Conservation (phyloP, 208 protist species). For the Leishmania guyanensis region DNA sequence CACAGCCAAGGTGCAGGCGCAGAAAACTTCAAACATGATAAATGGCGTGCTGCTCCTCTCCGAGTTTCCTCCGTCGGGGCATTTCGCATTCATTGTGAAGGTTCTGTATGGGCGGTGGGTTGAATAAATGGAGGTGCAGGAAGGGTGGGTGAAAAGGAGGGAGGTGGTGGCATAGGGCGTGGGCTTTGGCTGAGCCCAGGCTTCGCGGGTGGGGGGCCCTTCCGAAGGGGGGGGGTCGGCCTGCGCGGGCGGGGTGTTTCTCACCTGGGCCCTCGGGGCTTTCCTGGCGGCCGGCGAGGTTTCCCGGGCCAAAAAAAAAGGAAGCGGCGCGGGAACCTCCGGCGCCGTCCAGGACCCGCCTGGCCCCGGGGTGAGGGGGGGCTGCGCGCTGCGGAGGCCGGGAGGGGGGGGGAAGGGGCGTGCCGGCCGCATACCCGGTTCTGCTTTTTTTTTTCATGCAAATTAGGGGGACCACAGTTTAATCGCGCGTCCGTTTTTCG, state of each 20-base stretch:
- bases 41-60: conserved; percentile 42
- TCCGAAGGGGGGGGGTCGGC: background rate
- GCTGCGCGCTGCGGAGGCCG: too few species aligned
- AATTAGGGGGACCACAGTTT: background rate
- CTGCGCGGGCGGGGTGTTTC: too few species aligned
- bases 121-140: background rate
- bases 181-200: background rate
- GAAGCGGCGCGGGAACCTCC: too few species aligned
- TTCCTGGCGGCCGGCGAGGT: too few species aligned
- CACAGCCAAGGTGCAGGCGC: conserved; percentile 32
- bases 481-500: conserved; percentile 42
- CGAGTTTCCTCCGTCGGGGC: background rate
- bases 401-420: background rate
- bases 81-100: conserved; percentile 13
- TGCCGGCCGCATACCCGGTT: background rate
- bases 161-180: background rate
- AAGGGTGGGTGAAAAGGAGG: background rate
- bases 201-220: too few species aligned
- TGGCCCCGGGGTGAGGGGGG: background rate
- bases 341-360: background rate
- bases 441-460: background rate
- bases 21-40: conserved; percentile 58
- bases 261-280: too few species aligned
- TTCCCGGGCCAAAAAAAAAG: too few species aligned
- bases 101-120: background rate